Evolutionary conservation across 352 stramenopile genomes (phyloP).

Genomic region (Pythium biforme): DNA sequence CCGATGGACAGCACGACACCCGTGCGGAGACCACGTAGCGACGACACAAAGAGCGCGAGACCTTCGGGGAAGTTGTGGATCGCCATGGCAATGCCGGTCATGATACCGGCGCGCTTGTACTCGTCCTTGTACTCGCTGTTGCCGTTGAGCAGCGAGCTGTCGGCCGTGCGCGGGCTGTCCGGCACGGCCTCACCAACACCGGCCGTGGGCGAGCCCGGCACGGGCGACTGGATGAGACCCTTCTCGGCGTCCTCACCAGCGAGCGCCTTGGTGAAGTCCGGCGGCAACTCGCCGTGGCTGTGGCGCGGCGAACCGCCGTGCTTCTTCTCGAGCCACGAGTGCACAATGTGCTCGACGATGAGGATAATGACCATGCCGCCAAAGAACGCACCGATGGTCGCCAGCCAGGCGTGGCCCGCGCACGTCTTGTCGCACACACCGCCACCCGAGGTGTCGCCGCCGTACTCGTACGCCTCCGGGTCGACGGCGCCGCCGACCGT

Average conservation of each 20-base stretch:
- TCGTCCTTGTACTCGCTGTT: slow-evolving; percentile 34
- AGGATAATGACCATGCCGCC: slow-evolving; percentile 58
- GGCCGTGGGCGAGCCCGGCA: slow-evolving; percentile 7
- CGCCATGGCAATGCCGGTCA: slow-evolving; percentile 92
- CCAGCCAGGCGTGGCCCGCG: slow-evolving; percentile 65
- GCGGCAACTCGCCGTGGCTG: slow-evolving; percentile 30
- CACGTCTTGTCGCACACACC: slow-evolving; percentile 53
- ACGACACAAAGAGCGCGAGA: slow-evolving; percentile 92
- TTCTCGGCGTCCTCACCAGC: slow-evolving; percentile 27
- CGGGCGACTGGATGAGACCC: slow-evolving; percentile 32
- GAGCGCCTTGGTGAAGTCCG: slow-evolving; percentile 24
- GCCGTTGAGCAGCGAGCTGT: slow-evolving; percentile 29
- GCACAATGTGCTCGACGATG: slow-evolving; percentile 59
- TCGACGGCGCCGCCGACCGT: slow-evolving; percentile 48
- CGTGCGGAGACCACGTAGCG: slow-evolving; percentile 84
- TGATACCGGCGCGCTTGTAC: slow-evolving; percentile 78
- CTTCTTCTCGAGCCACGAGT: slow-evolving; percentile 40
- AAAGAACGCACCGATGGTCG: slow-evolving; percentile 42
- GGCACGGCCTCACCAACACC: not conserved
- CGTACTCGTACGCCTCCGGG: slow-evolving; percentile 63
- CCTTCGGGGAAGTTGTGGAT: slow-evolving; percentile 97
- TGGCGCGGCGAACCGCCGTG: slow-evolving; percentile 16
- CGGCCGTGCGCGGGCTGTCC: slow-evolving; percentile 18
- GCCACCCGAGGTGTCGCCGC: slow-evolving; percentile 37
- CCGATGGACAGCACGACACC: slow-evolving; percentile 89